Evolutionary conservation across 805 yeast species (phyloP), one percentile per base, ranked within the genome.

Genomic region (Wickerhamiella azymoides): DNA sequence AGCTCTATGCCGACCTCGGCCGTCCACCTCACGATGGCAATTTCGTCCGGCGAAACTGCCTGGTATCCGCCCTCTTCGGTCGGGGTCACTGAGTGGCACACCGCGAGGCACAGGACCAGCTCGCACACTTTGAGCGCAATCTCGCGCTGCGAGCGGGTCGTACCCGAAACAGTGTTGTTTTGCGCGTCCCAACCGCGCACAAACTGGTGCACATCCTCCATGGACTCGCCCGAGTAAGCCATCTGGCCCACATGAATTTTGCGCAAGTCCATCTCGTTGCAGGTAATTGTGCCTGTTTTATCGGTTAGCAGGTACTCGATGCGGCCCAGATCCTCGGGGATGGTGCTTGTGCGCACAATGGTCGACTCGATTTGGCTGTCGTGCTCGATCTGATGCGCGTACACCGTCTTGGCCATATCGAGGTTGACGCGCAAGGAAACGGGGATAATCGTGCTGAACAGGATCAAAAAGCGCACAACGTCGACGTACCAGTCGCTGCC

Each of bases 81-180:
- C 1, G 99, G 99, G 0, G 98, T 93, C 25, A 92, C 99, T 54
- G 86, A 86, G 62, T 92, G 99, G 62, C 99, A 92, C n/a, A 89
- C 67, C 0, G 97, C 94, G 43, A 92, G 68, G 1, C 96, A 83
- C 0, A 77, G 62, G 1, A 86, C 76, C 51, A 92, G 67, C 57
- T 86, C 96, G 54, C 88, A 72, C 6, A 88, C 94, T 52, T 84
- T 71, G 14, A 71, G 61, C 17, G 84, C 78, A 54, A 84, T 69
- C 56, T 85, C 95, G 61, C 80, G 79, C 62, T 79, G 75, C 48
- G 71, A 53, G 47, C 72, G 53, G 3, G 54, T 61, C n/a, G 52
- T 61, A 9, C 61, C 51, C 11, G 48, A 49, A 9, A 52, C 47
- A 30, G 54, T 30, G 43, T 43, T 36, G 10, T 47, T 25, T 13